Conservation (phyloP, 352 stramenopile species). For the Phytophthora parvispora region DNA sequence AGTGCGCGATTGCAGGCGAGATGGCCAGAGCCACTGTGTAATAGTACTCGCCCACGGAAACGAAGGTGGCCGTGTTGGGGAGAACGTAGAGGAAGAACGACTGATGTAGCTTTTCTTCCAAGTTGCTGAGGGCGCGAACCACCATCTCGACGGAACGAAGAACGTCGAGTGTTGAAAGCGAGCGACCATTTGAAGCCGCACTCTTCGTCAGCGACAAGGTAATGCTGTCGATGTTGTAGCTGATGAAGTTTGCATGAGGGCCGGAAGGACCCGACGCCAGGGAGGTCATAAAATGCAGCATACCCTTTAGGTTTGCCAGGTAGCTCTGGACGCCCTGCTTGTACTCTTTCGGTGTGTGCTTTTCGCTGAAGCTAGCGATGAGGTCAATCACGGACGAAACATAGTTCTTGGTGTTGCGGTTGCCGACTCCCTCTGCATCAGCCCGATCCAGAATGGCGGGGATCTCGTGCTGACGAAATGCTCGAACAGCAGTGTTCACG, state of each 20-base stretch:
- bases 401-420: constrained; percentile 7
- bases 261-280: constrained; percentile 70
- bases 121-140: constrained; percentile 85
- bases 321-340: constrained; percentile 48
- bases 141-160: constrained; percentile 74
- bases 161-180: constrained; percentile 42
- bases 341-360: constrained; percentile 19
- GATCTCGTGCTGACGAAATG: constrained; percentile 57
- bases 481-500: constrained; percentile 79
- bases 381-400: constrained; percentile 6
- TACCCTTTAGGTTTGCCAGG: constrained; percentile 60
- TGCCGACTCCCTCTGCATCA: constrained; percentile 11
- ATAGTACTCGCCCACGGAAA: constrained; percentile 91
- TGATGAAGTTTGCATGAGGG: constrained; percentile 81
- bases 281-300: constrained; percentile 88
- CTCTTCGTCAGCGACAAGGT: constrained; percentile 57
- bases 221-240: constrained; percentile 90
- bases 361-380: constrained; percentile 10
- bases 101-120: constrained; percentile 91
- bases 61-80: constrained; percentile 75
- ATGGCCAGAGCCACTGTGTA: constrained; percentile 81
- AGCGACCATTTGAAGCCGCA: constrained; percentile 12
- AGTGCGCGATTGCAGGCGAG: constrained; percentile 71
- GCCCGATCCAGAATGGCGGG: constrained; percentile 59
- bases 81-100: constrained; percentile 92